phyloP scores from a whole-genome alignment of 176 grass and related monocot species.

The Microstegium vimineum region DNA sequence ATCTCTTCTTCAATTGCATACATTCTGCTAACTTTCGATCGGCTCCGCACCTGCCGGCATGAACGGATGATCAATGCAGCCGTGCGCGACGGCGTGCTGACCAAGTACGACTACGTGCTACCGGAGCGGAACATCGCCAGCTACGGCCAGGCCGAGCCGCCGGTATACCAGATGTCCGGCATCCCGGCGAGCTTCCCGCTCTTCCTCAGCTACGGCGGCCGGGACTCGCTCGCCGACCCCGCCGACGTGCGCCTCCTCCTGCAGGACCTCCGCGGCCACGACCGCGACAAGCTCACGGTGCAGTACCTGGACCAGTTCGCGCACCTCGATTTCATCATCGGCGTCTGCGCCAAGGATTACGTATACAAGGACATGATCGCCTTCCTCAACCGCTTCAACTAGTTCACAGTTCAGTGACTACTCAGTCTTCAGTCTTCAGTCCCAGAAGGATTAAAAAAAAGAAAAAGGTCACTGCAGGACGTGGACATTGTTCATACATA shows the following conservation, averaged over 20 bases:
- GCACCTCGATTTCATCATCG: constrained; percentile 74
- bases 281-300: constrained; percentile 43
- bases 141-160: constrained; percentile 54
- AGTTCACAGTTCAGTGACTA: constrained; percentile 3
- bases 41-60: neutral
- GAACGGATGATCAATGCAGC: constrained; percentile 44
- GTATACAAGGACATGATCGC: constrained; percentile 59
- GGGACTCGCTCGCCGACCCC: constrained; percentile 57
- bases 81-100: constrained; percentile 56
- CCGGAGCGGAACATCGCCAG: constrained; percentile 44
- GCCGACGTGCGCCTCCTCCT: constrained; percentile 50
- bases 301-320: constrained; percentile 66
- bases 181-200: constrained; percentile 55
- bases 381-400: constrained; percentile 49
- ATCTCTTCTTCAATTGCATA: no score
- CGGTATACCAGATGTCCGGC: constrained; percentile 51
- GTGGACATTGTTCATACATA: neutral
- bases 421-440: neutral
- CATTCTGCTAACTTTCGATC: neutral
- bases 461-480: neutral
- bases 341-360: constrained; percentile 54
- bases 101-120: constrained; percentile 63
- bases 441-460: neutral
- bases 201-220: constrained; percentile 81
- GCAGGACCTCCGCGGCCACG: constrained; percentile 51